Evolutionary conservation across 2,329 filamentous ascomycete genomes (phyloP), one percentile per base, ranked within the genome.

Genomic region (Pseudogymnoascus sp.): DNA sequence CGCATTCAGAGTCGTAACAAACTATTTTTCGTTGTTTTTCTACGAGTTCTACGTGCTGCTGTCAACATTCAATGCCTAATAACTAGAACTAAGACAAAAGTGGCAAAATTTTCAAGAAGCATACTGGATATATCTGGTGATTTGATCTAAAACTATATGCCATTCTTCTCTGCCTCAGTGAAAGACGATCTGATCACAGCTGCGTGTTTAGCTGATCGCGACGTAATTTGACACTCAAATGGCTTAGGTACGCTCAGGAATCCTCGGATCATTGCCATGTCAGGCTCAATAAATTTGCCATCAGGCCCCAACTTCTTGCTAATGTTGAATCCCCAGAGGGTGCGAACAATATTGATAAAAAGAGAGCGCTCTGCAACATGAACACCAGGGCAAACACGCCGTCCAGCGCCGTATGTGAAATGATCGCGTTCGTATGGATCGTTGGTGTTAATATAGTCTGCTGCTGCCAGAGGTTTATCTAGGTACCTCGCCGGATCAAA

Each of bases 301-400:
- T 68, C 63, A n/a, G 11, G 31, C n/a, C 23, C 60, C 11, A 8
- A 65, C 65, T 7, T 65, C 31, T 65, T 69, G 14, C 66, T 63
- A 61, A 75, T 68, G 23, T 71, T 66, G 62, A 74, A 75, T 1
- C 70, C 71, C 74, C 74, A 75, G 1, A 77, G 39, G 2, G 73
- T 62, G 13, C 71, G 69, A 1, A 70, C 71, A n/a, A 75, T 65
- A 2, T 68, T 69, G 4, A 73, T 41, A 61, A 67, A 74, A 1
- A 77, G 64, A 21, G 67, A 70, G 4, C 71, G 69, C 62, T 77
- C 73, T 1, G 73, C 74, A 13, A 76, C 65, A 65, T 75, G 72
- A 2, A 75, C 70, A 0, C 74, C 74, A 3, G 72, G 73, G 62
- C 73, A 75, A 11, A 75, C 64, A 0, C 74, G 67, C 8, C 74